Base-by-base conservation (phyloP, 2,329 filamentous ascomycete genomes). In the Colletotrichum incanum region DNA sequence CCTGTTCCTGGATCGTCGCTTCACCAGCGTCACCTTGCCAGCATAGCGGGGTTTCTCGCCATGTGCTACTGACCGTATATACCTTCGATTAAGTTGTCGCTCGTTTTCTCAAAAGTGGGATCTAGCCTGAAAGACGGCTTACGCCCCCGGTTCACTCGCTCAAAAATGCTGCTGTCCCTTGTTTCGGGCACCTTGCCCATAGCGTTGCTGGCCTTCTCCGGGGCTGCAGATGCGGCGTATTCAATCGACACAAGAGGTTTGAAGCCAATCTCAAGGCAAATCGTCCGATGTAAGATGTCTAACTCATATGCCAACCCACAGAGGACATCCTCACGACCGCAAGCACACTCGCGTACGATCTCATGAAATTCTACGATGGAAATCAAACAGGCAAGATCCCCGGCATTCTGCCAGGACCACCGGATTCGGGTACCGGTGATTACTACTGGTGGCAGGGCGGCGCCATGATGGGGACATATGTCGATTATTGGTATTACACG, bases 361-460 rank as follows among this genome's bases (percentile, higher is more conserved):
- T 87, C 75, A 75, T 87, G 67, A 79, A 81, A 64, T 86, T 85
- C 76, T 87, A 87, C 75, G 77, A 84, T 14, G 86, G 85, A 71
- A 85, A 85, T 74, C 72, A 83, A 64, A 80, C 84, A 0, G 85
- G 85, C 23, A 78, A 82, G 74, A 84, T 82, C 3, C 84, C 84
- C 4, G 86, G 85, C n/a, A 86, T 86, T 68, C 78, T 87, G 7
- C 85, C 85, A 12, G 85, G 85, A 9, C 85, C 85, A 54, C 85
- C 85, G 2, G 67, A 70, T n/a, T 62, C 70, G 20, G 61, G 61
- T 45, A 60, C 34, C 2, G 85, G 84, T 31, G 80, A 82, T 56
- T 90, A 89, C 77, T 92, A 92, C 83, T 93, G 90, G 90, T 93
- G 90, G 91, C 90, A 92, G 79, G 88, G 86, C 20, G 87, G 89